Evolutionary conservation across 495 filamentous ascomycete genomes (phyloP).

Genomic region (Cudoniella acicularis): DNA sequence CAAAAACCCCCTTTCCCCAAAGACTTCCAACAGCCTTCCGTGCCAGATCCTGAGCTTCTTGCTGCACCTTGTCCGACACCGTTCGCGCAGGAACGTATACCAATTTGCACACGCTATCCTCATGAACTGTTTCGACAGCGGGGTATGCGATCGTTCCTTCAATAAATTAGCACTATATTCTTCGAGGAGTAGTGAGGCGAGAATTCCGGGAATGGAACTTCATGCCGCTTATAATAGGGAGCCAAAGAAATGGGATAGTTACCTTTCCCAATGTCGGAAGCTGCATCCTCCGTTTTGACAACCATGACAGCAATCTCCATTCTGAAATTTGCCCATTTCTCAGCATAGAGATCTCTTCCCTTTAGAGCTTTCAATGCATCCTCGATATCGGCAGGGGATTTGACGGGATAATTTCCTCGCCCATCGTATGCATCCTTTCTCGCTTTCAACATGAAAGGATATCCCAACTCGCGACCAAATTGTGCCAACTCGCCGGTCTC

Average conservation of each 20-base stretch:
- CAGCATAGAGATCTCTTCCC: conserved; percentile 75
- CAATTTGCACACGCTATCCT: conserved; percentile 93
- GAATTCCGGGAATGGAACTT: too few species aligned
- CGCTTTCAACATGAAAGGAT: conserved; percentile 93
- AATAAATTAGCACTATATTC: too few species aligned
- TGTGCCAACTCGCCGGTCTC: conserved; percentile 51
- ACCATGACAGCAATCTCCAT: conserved; percentile 94
- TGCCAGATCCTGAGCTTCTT: conserved; percentile 71
- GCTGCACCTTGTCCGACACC: conserved; percentile 56
- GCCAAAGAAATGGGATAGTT: too few species aligned
- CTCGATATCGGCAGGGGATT: conserved; percentile 61
- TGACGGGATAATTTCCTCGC: conserved; percentile 81
- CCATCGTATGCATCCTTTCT: conserved; percentile 94
- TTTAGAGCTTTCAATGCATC: conserved; percentile 65
- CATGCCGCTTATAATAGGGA: too few species aligned
- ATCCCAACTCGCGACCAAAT: conserved; percentile 64
- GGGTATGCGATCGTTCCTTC: conserved; percentile 77
- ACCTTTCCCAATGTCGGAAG: conserved; percentile 36
- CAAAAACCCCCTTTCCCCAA: conserved; percentile 88
- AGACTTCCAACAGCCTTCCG: conserved; percentile 74
- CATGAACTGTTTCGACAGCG: conserved; percentile 89
- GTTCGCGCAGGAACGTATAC: conserved; percentile 81
- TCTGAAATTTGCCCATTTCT: conserved; percentile 84
- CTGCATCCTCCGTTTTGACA: conserved; percentile 77
- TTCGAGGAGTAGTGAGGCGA: too few species aligned